These are phyloP conservation scores for Thuja plicata DNA, from an alignment of 83 land plant species.

Conservation along the genomic window DNA sequence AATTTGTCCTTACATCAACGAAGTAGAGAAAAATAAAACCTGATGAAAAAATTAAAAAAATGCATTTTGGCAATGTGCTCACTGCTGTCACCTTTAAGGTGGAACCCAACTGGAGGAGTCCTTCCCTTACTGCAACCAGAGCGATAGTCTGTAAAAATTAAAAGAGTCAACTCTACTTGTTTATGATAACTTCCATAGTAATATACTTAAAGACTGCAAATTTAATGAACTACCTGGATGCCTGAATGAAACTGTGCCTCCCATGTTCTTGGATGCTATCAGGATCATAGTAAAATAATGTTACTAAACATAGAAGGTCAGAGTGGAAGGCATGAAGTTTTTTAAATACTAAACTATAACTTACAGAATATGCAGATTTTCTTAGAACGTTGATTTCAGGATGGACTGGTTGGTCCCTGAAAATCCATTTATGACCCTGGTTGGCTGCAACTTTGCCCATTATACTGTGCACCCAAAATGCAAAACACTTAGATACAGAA, in stretches of 20 bases:
- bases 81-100: slow-evolving; percentile 32
- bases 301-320: background rate
- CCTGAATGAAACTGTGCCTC: slow-evolving; percentile 8
- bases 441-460: slow-evolving; percentile 13
- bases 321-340: background rate
- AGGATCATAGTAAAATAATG: background rate
- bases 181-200: background rate
- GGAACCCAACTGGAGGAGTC: slow-evolving; percentile 56
- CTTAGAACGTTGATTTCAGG: background rate
- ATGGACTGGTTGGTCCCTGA: background rate
- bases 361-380: background rate
- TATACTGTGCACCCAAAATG: background rate
- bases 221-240: background rate
- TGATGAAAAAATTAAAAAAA: background rate
- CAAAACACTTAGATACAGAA: background rate
- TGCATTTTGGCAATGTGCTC: too few species aligned
- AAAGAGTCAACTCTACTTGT: background rate
- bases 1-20: too few species aligned
- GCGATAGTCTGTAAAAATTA: slow-evolving; percentile 42
- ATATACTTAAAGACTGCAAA: background rate
- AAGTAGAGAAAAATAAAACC: background rate
- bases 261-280: slow-evolving; percentile 11
- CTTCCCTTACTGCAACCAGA: slow-evolving; percentile 54
- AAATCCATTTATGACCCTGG: slow-evolving; percentile 11
- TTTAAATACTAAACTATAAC: background rate